Evolutionary conservation across 441 rosid genomes (phyloP), one percentile per base, ranked within the genome.

Genomic region (Omphalea diandra): DNA sequence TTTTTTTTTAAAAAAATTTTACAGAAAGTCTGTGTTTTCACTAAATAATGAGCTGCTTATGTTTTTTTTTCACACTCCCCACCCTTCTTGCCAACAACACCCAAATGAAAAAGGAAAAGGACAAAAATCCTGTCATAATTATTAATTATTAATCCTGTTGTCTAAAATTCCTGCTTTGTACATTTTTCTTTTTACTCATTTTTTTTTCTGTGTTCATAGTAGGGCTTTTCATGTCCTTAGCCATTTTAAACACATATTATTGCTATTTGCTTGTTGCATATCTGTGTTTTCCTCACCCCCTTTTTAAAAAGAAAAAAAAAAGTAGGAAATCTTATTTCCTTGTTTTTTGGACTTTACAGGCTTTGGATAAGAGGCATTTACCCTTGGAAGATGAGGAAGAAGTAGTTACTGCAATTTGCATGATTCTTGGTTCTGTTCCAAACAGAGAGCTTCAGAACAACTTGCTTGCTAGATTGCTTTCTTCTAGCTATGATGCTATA

Each of bases 371-470:
- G 82, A 84, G 83, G 74, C 83, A 80, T 72, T 79, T 92, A 80
- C 86, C 97, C 73, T 79, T 88, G 77, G 96, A 91, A 83, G 97
- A 87, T 68, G 99, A 92, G 82, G 98, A 87, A 78, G 99, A 92
- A 85, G 87, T 92, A 72, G 84, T 88, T 65, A 82, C 85, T 62
- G 98, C 98, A 22, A 86, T 92, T 73, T 89, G 85, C 79, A 75
- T 82, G 74, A 82, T 90, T 77, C 87, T 92, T 73, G 87, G 90
- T 44, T 84, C 91, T 63, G 77, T 92, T 72, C 69, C 86, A 56
- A 85, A 86, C 76, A 86, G 82, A 74, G 99, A 94, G 82, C 82
- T 90, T 58, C 87, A 89, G 83, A 88, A 82, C 80, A 90, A 84
- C 75, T 84, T 92, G 74, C 79, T 92, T 75, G 86, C 86, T 62